Conservation (phyloP, 345 rosid species). For the Aurinia saxatilis region DNA sequence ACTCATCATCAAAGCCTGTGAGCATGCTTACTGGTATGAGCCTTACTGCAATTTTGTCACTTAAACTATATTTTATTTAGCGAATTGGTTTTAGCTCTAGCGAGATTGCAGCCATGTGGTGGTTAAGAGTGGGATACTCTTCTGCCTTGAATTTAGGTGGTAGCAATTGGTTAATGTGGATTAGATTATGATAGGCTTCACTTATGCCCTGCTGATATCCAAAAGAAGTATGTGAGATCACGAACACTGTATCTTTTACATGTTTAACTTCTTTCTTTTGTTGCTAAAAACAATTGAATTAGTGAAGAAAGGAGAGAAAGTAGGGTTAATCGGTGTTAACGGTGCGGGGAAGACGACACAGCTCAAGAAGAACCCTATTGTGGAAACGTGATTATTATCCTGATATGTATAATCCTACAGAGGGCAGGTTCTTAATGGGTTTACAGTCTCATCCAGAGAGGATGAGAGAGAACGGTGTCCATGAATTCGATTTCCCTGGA, state of each 20-base stretch:
- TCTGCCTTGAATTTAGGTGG: constrained; percentile 42
- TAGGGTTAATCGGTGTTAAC: too few relatives aligned
- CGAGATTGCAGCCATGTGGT: too few relatives aligned
- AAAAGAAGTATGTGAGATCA: constrained; percentile 59
- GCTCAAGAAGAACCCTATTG: too few relatives aligned
- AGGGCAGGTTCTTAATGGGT: constrained; percentile 81
- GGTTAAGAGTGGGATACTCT: not conserved
- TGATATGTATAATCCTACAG: constrained; percentile 57
- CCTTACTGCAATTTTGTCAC: too few relatives aligned
- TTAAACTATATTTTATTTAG: too few relatives aligned
- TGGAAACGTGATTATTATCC: too few relatives aligned
- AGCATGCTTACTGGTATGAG: too few relatives aligned
- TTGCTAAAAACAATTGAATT: too few relatives aligned
- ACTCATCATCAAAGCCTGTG: too few relatives aligned
- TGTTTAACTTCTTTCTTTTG: not conserved
- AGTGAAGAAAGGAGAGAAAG: too few relatives aligned
- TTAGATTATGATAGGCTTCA: constrained; percentile 97
- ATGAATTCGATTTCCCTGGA: constrained; percentile 71
- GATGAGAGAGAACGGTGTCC: constrained; percentile 49
- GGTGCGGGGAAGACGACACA: too few relatives aligned
- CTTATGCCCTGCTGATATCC: constrained; percentile 71
- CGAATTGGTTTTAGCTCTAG: too few relatives aligned
- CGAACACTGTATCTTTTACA: not conserved
- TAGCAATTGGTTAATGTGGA: constrained; percentile 97
- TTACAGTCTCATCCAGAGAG: constrained; percentile 88